phyloP scores from a whole-genome alignment of 352 stramenopile genomes.

The Phytopythium aichiense region DNA sequence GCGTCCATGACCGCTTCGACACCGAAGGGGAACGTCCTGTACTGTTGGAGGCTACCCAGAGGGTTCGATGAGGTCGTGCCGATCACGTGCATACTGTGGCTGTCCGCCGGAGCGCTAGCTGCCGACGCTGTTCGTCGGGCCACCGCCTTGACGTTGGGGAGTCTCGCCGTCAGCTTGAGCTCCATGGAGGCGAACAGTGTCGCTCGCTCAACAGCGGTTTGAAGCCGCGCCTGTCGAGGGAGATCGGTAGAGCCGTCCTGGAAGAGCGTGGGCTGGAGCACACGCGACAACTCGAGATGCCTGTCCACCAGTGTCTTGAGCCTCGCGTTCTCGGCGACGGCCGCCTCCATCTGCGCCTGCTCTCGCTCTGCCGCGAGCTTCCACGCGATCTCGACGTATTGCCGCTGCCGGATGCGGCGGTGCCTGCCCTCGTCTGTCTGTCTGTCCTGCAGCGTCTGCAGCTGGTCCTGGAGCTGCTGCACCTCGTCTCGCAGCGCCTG shows the following conservation, averaged over 20 bases:
- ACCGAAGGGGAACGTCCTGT: neutral
- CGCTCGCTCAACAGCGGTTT: neutral
- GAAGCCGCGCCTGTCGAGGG: neutral
- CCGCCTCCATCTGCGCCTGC: neutral
- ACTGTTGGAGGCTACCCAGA: neutral
- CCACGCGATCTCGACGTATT: neutral
- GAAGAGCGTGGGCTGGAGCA: neutral
- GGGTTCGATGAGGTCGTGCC: neutral
- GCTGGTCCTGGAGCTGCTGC: neutral
- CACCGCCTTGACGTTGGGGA: neutral
- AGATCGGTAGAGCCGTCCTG: neutral
- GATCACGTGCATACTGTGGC: neutral
- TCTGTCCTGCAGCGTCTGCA: neutral
- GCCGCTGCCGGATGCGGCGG: neutral
- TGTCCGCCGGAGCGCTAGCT: neutral
- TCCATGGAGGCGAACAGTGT: neutral
- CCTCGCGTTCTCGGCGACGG: constrained; percentile 1
- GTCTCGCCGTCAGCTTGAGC: neutral
- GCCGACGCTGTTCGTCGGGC: neutral
- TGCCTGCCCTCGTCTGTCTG: neutral
- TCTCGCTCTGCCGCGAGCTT: neutral
- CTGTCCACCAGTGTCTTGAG: neutral
- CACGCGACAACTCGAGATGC: neutral
- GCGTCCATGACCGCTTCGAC: neutral
- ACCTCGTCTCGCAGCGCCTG: neutral